Base-by-base conservation (phyloP, 768 basidiomycete genomes). In the Leucocoprinus sp. region DNA sequence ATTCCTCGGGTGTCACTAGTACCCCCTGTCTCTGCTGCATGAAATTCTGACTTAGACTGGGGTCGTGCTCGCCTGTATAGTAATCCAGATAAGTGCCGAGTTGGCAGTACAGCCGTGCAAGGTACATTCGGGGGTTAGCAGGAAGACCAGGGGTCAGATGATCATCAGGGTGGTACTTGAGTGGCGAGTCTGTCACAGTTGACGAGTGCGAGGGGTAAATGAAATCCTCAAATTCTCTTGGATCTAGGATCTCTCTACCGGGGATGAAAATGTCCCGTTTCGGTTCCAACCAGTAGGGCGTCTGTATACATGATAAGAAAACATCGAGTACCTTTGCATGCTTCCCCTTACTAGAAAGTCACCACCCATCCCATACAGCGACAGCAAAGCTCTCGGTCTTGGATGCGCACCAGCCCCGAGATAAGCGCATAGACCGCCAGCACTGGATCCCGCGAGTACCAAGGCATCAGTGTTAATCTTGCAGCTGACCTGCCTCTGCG, bases 301-400 rank as follows among this genome's bases (percentile, higher is more conserved):
- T 72, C 81, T 54, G 28, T 21, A 18, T 19, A 18, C 33, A 27
- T 35, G 21, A 41, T 15, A 50, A 24, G 8, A 11, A 22, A 45
- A 15, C 27, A 4, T 18, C 17, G 8, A 15, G 29, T 12, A 21
- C 8, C 35, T 15, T 37, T 15, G 34, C 19, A 17, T n/a, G 39
- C 15, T 22, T 5, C 37, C 9, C 58, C 67, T 37, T 37, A 72
- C 72, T 27, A 82, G 55, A 46, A 78, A 68, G 45, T 82, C 60
- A 0, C 80, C 82, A n/a, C 80, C 80, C 68, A 77, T 71, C 0
- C 74, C 80, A 58, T 82, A 84, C 52, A 84, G 50, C 0, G 74
- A 76, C 0, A 83, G 51, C 2, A 82, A 45, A 0, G 71, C 80
- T 46, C 64, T 73, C 0, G 79, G 80, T 44, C 67, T 74, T 0